Conservation (phyloP, 176 grass and related monocot species). For the Aechmea fasciata region DNA sequence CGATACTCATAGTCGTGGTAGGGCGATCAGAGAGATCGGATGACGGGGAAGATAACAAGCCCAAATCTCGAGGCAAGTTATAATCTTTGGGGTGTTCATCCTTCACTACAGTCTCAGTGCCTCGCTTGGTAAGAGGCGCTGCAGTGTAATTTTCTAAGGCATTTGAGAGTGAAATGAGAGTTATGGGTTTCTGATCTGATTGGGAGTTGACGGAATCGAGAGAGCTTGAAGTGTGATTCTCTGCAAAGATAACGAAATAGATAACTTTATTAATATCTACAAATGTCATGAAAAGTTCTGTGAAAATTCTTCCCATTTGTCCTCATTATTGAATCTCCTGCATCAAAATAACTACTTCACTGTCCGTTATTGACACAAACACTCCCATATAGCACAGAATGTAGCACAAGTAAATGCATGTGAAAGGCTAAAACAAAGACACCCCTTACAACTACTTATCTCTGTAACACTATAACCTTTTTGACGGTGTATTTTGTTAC, state of each 20-base stretch:
- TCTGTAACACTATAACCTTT: too few species aligned
- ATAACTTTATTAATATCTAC: conserved; percentile 7
- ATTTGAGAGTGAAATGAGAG: conserved; percentile 3
- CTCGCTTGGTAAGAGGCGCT: conserved; percentile 16
- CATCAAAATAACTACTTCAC: neutral
- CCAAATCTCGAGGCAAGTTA: neutral
- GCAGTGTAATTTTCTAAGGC: neutral
- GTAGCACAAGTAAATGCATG: neutral
- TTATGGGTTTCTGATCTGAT: conserved; percentile 9
- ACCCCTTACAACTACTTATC: neutral
- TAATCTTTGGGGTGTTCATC: conserved; percentile 9
- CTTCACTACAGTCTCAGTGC: conserved; percentile 4
- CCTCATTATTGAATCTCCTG: neutral
- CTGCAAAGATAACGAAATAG: conserved; percentile 29
- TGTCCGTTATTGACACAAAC: neutral
- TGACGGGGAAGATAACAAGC: neutral
- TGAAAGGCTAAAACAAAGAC: neutral
- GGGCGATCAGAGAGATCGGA: neutral
- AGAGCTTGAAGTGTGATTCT: conserved; percentile 10
- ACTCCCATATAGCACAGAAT: neutral
- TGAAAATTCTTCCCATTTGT: neutral
- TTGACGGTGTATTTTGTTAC: too few species aligned
- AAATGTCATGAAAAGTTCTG: neutral
- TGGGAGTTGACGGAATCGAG: conserved; percentile 10
- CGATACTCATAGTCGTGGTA: neutral